These are phyloP conservation scores for Centaurea solstitialis DNA, from an alignment of 129 eudicot genomes.

Conservation along the genomic window DNA sequence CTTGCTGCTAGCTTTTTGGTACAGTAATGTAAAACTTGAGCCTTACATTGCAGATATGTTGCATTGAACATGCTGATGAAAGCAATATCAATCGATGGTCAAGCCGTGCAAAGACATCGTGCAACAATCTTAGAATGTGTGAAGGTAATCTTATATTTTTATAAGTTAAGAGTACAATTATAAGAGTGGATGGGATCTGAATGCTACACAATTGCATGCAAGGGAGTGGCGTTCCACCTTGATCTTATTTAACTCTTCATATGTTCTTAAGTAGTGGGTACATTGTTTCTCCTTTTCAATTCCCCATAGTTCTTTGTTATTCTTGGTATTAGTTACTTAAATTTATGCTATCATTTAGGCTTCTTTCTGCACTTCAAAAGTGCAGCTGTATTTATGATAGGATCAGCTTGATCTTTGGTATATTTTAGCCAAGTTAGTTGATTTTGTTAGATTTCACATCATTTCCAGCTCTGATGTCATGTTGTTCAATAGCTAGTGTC, in stretches of 20 bases:
- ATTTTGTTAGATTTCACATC: not conserved
- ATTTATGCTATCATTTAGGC: not conserved
- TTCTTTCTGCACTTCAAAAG: not conserved
- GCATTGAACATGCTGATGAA: conserved; percentile 94
- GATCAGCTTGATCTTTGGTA: not conserved
- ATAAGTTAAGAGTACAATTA: not conserved
- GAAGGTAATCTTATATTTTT: conserved; percentile 58
- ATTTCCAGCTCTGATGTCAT: not conserved
- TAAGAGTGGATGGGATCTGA: not conserved
- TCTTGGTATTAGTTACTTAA: not conserved
- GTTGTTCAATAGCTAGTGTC: not conserved
- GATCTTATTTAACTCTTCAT: not conserved
- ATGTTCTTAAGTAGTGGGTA: not conserved
- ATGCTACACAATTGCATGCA: not conserved
- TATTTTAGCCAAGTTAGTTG: not conserved
- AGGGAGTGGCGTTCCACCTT: not conserved
- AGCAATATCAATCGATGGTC: conserved; percentile 89
- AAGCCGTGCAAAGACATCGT: conserved; percentile 99
- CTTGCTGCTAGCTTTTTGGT: conserved; percentile 17
- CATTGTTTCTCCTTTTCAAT: not conserved
- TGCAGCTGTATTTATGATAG: not conserved
- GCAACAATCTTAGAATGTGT: conserved; percentile 99
- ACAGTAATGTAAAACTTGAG: conserved; percentile 18
- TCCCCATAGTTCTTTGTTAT: not conserved
- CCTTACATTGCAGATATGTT: conserved; percentile 74